phyloP scores from a whole-genome alignment of 345 rosid species.

The Brassica carinata region DNA sequence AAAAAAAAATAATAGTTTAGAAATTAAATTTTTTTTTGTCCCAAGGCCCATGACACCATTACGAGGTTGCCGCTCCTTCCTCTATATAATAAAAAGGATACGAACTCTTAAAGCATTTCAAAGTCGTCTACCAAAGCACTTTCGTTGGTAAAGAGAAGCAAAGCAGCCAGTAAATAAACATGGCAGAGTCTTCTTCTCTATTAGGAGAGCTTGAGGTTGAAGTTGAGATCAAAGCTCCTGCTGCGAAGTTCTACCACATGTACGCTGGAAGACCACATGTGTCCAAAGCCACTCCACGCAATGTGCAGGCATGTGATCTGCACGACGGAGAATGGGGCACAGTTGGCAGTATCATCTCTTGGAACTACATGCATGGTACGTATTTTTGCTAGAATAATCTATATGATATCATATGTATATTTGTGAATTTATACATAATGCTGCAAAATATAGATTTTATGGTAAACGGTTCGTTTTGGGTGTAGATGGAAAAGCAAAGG shows the following conservation, averaged over 20 bases:
- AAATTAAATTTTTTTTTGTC: too few species aligned
- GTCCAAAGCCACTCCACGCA: conserved; percentile 1
- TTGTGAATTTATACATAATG: background rate
- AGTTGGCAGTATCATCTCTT: conserved; percentile 25
- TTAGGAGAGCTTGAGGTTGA: background rate
- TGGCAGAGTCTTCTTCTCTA: too few species aligned
- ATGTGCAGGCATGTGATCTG: background rate
- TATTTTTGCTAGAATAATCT: too few species aligned
- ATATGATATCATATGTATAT: background rate
- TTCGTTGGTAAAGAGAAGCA: too few species aligned
- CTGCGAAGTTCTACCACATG: conserved; percentile 16
- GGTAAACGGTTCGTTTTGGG: background rate
- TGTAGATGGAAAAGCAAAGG: conserved; percentile 30
- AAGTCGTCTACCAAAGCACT: too few species aligned
- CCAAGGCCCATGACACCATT: too few species aligned
- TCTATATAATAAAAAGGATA: too few species aligned
- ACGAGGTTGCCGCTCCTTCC: too few species aligned
- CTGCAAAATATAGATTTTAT: background rate
- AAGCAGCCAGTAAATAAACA: too few species aligned
- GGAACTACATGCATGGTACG: conserved; percentile 23
- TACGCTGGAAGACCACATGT: conserved; percentile 12
- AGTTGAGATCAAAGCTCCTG: background rate
- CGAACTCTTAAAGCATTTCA: too few species aligned
- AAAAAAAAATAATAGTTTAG: too few species aligned
- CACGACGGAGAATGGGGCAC: conserved; percentile 29